Evolutionary conservation across 2,329 filamentous ascomycete species (phyloP), one percentile per base, ranked within the genome.

Genomic region (Proliferodiscus dingleyae): DNA sequence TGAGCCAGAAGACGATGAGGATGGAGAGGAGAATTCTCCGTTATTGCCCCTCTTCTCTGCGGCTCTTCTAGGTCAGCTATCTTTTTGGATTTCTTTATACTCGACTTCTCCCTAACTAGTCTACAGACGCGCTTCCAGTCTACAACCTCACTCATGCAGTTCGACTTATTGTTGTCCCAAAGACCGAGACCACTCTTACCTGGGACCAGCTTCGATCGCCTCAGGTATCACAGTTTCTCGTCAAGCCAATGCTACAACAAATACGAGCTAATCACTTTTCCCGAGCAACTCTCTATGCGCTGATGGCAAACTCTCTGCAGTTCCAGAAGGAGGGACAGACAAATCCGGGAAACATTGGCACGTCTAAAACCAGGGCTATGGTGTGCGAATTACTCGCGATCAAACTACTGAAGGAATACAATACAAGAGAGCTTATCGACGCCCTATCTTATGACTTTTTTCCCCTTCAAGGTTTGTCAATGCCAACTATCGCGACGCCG

Each of bases 151-250:
- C 90, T 22, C 91, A 96, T 67, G 81, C 87, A 24, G 90, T 96
- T 52, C 86, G 91, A 55, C 81, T 89, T 43, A 77, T 96, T 46
- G 83, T 97, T 49, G 79, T 87, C 55, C 77, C 87, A 48, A 82
- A 87, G 62, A 95, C 89, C 66, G 91, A 97, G 70, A 96, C 90
- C 2, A 91, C 89, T 0, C 71, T 97, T 41, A 85, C 89, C 13
- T 97, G 90, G 90, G 91, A 97, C 54, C 91, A 97, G 65, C 74
- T 97, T 52, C 81, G 90, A 53, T 95, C 89, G n/a, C 91, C 91
- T 3, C 91, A 97, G 64, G 85, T 97, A 46, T 95, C 89, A 13
- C 90, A 95, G 63, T 97, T 97, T 64, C 77, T 97, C 28, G 79
- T 96, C 62, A 96, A 96, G 71, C 91, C 91, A 2, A 93, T 96